These are phyloP conservation scores for Trypanosoma platydactyli DNA, from an alignment of 208 protist species.

Conservation along the genomic window DNA sequence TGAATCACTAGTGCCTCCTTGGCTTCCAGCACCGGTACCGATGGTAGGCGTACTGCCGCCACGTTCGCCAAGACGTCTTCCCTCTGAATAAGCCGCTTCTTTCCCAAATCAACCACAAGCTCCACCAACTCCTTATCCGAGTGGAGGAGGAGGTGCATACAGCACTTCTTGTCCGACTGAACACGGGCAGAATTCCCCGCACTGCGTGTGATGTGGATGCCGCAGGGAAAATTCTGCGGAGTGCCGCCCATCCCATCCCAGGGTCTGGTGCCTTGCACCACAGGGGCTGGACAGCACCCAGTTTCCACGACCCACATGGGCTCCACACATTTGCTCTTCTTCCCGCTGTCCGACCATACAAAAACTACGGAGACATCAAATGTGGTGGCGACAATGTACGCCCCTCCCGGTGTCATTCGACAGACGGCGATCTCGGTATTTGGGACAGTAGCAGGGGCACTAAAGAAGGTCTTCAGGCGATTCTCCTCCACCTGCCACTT, in stretches of 20 bases:
- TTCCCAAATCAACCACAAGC: slow-evolving; percentile 70
- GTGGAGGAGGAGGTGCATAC: slow-evolving; percentile 78
- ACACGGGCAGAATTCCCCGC: slow-evolving; percentile 38
- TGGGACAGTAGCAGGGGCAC: slow-evolving; percentile 29
- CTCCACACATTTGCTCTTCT: slow-evolving; percentile 67
- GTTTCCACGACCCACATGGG: slow-evolving; percentile 72
- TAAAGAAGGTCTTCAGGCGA: slow-evolving; percentile 71
- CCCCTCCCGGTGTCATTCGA: slow-evolving; percentile 65
- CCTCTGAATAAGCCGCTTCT: slow-evolving; percentile 65
- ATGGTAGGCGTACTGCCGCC: slow-evolving; percentile 10
- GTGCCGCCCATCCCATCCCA: neutral
- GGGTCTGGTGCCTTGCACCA: too few species aligned
- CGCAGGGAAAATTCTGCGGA: slow-evolving; percentile 27
- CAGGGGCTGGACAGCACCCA: slow-evolving; percentile 27
- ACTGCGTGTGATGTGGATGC: slow-evolving; percentile 74
- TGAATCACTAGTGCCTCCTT: slow-evolving; percentile 52
- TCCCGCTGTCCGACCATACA: slow-evolving; percentile 74
- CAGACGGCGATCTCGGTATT: slow-evolving; percentile 44
- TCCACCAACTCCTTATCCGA: slow-evolving; percentile 71
- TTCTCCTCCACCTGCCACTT: slow-evolving; percentile 85
- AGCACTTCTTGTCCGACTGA: slow-evolving; percentile 72
- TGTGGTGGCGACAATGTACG: slow-evolving; percentile 69
- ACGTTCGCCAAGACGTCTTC: slow-evolving; percentile 71
- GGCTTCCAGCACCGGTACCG: slow-evolving; percentile 4
- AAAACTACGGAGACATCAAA: slow-evolving; percentile 62